Percentiles rank a stretch among this genome's conserved stretches.
These are phyloP conservation scores for Petrea volubilis DNA, from an alignment of 257 asterid genomes.

Conservation along the genomic window DNA sequence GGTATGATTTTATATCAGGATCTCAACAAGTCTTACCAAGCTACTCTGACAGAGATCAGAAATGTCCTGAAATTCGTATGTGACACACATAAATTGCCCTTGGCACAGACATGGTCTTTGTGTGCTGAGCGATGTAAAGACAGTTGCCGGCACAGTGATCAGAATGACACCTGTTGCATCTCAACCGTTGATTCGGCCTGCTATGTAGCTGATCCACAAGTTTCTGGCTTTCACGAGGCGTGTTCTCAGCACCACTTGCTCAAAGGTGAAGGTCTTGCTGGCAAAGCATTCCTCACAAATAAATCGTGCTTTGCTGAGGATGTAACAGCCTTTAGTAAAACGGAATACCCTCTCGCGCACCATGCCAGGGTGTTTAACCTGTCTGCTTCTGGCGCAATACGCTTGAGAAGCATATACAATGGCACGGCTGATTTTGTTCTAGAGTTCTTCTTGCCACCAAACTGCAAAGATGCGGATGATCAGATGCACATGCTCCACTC, in stretches of 20 bases:
- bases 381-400: constrained; percentile 53
- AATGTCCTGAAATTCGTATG: constrained; percentile 43
- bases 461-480: constrained; percentile 41
- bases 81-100: constrained; percentile 46
- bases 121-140: constrained; percentile 50
- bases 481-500: constrained; percentile 48
- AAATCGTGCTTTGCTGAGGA: constrained; percentile 56
- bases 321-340: constrained; percentile 46
- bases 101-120: constrained; percentile 66
- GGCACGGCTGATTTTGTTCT: constrained; percentile 53
- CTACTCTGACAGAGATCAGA: constrained; percentile 45
- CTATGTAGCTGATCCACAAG: constrained; percentile 48
- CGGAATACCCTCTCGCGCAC: constrained; percentile 59
- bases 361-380: constrained; percentile 47
- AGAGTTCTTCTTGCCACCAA: constrained; percentile 57
- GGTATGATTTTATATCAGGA: constrained; percentile 38
- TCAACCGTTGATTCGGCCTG: constrained; percentile 54
- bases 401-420: constrained; percentile 45
- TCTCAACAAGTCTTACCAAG: constrained; percentile 41
- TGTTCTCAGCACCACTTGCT: constrained; percentile 62
- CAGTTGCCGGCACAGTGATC: constrained; percentile 52
- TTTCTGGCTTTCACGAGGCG: constrained; percentile 45
- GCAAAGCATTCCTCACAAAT: constrained; percentile 55
- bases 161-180: constrained; percentile 41
- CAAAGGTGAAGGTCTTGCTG: constrained; percentile 61